Base-by-base conservation (phyloP, 192 early-diverging fungal genomes). In the Coemansia sp. region DNA sequence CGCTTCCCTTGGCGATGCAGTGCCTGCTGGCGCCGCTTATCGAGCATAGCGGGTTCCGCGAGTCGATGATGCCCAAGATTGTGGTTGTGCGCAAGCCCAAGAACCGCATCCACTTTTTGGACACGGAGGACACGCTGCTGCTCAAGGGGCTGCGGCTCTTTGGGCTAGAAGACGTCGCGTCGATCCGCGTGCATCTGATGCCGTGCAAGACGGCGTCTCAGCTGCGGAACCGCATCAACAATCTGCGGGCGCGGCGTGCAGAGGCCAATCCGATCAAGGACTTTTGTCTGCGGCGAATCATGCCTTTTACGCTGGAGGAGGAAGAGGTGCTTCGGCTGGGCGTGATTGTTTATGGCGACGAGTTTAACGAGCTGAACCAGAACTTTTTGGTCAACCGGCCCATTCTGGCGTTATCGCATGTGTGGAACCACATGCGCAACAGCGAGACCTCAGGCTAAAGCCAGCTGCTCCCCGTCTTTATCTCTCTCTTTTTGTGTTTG, bases 161-260 rank as follows among this genome's bases (percentile, higher is more conserved):
- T 64, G 83, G 83, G 0, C 48, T 61, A 29, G 83, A 84, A 14
- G 75, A 84, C 35, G 56, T 71, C 23, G 67, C 65, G 6, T 72
- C 75, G 13, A 75, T 84, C 29, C 76, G 75, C 10, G 81, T 64
- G 42, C 78, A 84, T 32, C 48, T 79, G 52, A 50, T 84, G 60
- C 83, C 83, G 2, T 80, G 76, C 60, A 84, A 82, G 64, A 79
- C 83, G 0, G 77, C 67, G 24, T 56, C 68, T 63, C 83, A 84
- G 74, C 45, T 84, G 51, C 67, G 78, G n/a, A 82, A 76, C 52
- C 72, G 83, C 22, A 67, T 77, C 51, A 75, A 71, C 24, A 84
- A 84, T 54, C 54, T 75, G 55, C 67, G 71, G 25, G 70, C 75
- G 0, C 61, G 83, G 3, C 49, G 76, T 34, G 65, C 65, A 4